Base-by-base conservation (phyloP, 2,329 filamentous ascomycete genomes). In the Pseudopithomyces chartarum region DNA sequence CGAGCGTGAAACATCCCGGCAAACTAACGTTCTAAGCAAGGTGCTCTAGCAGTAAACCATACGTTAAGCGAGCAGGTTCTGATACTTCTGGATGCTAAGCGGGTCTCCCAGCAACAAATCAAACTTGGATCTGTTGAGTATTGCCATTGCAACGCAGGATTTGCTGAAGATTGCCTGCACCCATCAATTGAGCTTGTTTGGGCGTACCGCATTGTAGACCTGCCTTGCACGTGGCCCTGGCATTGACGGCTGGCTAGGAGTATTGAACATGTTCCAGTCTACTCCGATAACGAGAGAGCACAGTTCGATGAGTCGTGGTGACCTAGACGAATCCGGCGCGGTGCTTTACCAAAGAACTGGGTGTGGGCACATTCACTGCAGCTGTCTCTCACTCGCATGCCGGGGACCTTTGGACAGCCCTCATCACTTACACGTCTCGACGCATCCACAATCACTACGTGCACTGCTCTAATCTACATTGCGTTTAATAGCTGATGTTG, bases 21-120 rank as follows among this genome's bases (percentile, higher is more conserved):
- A 45, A 53, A 39, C 56, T 56, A 61, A 54, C 46, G 23, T 55
- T 52, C 52, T 64, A 47, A 50, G 49, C 46, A 47, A 61, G 55
- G 56, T 58, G 60, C 58, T 57, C 59, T 60, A 59, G 56, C 63
- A 60, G 57, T 56, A 59, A 54, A 56, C 66, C 59, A 59, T 58
- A 56, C 62, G 66, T 58, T 63, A 63, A 68, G 59, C 61, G 58
- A 66, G 54, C 54, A 59, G 49, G 46, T 34, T 61, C 52, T 65
- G 57, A 60, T 55, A 60, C 53, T 53, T 56, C 56, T 58, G 55
- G 54, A 33, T 52, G 61, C 61, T 55, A 65, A 61, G 65, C 65
- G 65, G 66, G 60, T 67, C 60, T 62, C 64, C 62, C 59, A 64
- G 59, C 55, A 57, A 59, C 23, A 19, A 19, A 19, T 20, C 20